These are phyloP conservation scores for Zygnema cylindricum DNA, from an alignment of 139 green algal genomes.

Conservation along the genomic window DNA sequence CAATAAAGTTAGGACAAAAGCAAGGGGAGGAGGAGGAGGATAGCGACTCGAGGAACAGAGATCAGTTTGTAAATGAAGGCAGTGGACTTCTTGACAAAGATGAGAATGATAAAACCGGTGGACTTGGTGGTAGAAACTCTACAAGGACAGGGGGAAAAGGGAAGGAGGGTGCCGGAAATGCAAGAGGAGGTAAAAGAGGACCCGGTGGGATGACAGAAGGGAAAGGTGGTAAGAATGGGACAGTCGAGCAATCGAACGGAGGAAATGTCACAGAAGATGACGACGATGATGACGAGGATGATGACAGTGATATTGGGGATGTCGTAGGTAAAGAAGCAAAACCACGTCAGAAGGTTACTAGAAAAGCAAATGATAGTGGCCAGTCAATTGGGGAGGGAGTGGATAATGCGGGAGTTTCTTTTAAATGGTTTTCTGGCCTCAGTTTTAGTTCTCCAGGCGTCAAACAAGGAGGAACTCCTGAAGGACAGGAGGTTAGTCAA, in stretches of 20 bases:
- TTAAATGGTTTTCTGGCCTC: neutral
- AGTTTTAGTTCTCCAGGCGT: neutral
- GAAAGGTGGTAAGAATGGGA: neutral
- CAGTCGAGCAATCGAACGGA: neutral
- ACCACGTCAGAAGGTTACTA: neutral
- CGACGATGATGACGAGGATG: constrained; percentile 7
- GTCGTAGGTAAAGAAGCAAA: neutral
- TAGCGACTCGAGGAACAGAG: constrained; percentile 29
- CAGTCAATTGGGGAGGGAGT: neutral
- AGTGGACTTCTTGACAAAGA: constrained; percentile 30
- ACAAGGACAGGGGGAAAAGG: neutral
- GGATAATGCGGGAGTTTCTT: neutral
- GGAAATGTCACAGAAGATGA: neutral
- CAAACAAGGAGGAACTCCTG: neutral
- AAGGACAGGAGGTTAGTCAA: neutral
- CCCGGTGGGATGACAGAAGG: too few relatives aligned
- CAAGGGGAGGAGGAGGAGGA: constrained; percentile 9
- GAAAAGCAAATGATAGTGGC: neutral
- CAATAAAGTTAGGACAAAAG: neutral
- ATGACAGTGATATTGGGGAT: neutral
- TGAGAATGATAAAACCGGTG: neutral
- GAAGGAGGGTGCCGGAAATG: neutral
- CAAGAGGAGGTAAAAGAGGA: neutral
- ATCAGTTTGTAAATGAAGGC: constrained; percentile 37
- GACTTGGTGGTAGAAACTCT: constrained; percentile 1